Base-by-base conservation (phyloP, 352 stramenopile genomes). In the Phytophthora fragariaefolia region DNA sequence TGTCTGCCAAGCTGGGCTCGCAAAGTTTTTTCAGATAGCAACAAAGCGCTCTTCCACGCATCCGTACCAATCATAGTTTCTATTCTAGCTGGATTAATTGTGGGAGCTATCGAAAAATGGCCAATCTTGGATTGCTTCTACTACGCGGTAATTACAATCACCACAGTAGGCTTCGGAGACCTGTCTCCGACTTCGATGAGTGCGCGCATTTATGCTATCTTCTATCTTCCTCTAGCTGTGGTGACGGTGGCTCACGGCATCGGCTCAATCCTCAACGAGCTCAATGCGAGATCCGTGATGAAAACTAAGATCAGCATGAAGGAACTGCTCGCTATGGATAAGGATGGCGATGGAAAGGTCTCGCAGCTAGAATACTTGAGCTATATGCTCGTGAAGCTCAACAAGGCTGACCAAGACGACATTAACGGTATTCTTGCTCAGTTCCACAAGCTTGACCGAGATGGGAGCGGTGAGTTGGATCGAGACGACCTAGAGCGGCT, bases 91-190 rank as follows among this genome's bases (percentile, higher is more conserved):
- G 82, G 82, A 3, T 51, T 91, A 2, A 76, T 88, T 43, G 48
- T 91, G 20, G 80, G 82, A 3, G 74, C 66, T 2, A 88, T 89
- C 45, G 82, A 91, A 69, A 76, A 76, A 34, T 89, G 82, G 80
- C 67, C 76, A 4, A 23, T 88, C 4, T 69, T 97, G 18, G 93
- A 98, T 78, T 90, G 88, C 54, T 85, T 98, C 48, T 98, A 98
- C 60, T 98, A 97, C 74, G 86, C 82, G 13, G 67, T 97, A 49
- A 92, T 98, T 32, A 97, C 91, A 0, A 76, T 98, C 30, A 98
- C 93, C 15, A 97, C 87, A 6, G 80, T 96, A 6, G 91, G 90
- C 24, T 97, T 95, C 69, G 89, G 86, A 3, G 91, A 97, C 69
- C 60, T 92, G 13, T 82, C 68, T 4, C 87, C 92, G n/a, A 85